Conservation (phyloP, 176 grass and related monocot genomes). For the Poa annua region DNA sequence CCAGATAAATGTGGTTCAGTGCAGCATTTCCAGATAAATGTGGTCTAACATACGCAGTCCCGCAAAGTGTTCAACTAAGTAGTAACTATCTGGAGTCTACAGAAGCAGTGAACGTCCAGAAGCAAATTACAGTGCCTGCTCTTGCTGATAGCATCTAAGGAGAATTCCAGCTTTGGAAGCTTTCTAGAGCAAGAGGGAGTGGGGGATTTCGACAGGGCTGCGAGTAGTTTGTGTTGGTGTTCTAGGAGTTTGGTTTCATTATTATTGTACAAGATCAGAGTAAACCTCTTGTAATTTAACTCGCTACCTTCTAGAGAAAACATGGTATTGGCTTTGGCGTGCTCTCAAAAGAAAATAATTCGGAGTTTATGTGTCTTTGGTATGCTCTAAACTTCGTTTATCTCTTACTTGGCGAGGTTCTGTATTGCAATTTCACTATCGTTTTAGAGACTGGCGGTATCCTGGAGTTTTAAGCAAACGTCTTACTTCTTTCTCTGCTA, state of each 20-base stretch:
- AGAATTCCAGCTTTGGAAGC: background rate
- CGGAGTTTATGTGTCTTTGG: background rate
- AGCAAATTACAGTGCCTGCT: background rate
- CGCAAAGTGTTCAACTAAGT: too few relatives aligned
- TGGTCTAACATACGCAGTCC: too few relatives aligned
- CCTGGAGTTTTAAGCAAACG: background rate
- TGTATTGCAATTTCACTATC: background rate
- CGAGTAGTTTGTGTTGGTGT: background rate
- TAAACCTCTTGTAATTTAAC: too few relatives aligned
- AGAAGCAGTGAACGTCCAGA: background rate
- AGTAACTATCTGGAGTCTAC: background rate
- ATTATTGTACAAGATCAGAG: background rate
- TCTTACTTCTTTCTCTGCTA: background rate
- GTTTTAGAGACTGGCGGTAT: background rate
- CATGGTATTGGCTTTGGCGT: background rate
- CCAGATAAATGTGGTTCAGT: too few relatives aligned
- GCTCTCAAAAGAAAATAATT: background rate
- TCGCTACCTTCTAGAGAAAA: too few relatives aligned
- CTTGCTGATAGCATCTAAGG: background rate
- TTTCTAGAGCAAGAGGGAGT: background rate
- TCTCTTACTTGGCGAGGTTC: background rate
- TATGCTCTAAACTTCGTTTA: background rate
- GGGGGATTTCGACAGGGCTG: background rate
- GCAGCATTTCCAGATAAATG: too few relatives aligned
- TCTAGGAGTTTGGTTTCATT: background rate